Percentiles rank a stretch among this genome's conserved stretches.
Conservation (phyloP, 75 land plant genomes). For the Sequoia sempervirens region DNA sequence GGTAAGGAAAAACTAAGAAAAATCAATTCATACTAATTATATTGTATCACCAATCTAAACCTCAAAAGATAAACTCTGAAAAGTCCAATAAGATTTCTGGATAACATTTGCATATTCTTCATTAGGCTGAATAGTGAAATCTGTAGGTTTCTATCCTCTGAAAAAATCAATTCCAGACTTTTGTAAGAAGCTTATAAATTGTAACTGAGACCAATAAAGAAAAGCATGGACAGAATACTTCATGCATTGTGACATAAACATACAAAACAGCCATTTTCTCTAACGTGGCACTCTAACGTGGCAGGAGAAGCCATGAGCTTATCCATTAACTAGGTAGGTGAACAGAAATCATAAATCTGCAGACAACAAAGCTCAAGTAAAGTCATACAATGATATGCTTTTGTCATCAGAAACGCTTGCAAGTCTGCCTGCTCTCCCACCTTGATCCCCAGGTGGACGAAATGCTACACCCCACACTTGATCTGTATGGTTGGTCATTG, state of each 20-base stretch:
- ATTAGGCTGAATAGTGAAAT: background rate
- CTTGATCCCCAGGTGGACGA: slow-evolving; percentile 61
- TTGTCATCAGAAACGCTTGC: slow-evolving; percentile 96
- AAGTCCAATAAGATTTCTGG: background rate
- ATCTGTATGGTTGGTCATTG: slow-evolving; percentile 81
- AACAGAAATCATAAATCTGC: background rate
- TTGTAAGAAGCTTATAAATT: background rate
- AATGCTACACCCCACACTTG: slow-evolving; percentile 98
- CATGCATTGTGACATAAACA: background rate
- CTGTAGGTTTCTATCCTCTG: background rate
- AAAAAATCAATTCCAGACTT: background rate
- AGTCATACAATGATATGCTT: slow-evolving; percentile 84
- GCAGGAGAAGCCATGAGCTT: background rate
- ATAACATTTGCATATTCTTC: background rate
- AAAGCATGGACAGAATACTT: background rate
- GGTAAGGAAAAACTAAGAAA: background rate
- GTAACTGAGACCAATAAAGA: background rate
- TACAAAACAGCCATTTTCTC: background rate
- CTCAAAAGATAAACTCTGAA: background rate
- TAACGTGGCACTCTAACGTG: background rate
- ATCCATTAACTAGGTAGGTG: background rate
- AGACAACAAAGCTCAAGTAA: slow-evolving; percentile 30
- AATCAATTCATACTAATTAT: background rate
- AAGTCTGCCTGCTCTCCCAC: slow-evolving; percentile 67
- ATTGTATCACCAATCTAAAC: background rate